Evolutionary conservation across 1,284 basidiomycete genomes (phyloP).

Genomic region (Sphaerobolus stellatus): DNA sequence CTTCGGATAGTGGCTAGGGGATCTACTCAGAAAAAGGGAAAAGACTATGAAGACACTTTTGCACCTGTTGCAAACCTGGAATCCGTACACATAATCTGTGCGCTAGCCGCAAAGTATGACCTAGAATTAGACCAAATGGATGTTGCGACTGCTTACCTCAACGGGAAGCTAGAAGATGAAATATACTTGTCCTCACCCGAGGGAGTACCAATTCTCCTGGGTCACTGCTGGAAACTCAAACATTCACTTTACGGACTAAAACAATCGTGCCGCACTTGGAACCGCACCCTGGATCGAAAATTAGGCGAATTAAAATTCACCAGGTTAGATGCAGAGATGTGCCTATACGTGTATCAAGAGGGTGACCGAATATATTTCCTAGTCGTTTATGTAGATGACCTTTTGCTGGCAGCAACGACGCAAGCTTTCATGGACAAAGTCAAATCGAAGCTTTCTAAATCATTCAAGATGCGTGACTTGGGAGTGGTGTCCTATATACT

Average conservation of each 20-base stretch:
- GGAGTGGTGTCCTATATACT: constrained; percentile 14
- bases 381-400: constrained; percentile 7
- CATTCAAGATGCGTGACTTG: constrained; percentile 5
- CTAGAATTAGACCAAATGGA: too few species aligned
- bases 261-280: constrained; percentile 9
- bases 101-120: too few species aligned
- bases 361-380: neutral
- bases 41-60: constrained; percentile 42
- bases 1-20: constrained; percentile 38
- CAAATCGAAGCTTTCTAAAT: neutral
- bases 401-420: constrained; percentile 5
- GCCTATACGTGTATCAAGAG: constrained; percentile 5
- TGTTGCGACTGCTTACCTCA: constrained; percentile 47
- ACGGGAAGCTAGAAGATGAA: constrained; percentile 35
- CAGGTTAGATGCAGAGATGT: constrained; percentile 1
- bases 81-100: too few species aligned
- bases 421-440: neutral
- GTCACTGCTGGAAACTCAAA: constrained; percentile 5
- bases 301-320: constrained; percentile 8
- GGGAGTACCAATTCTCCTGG: too few species aligned
- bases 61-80: constrained; percentile 39
- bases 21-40: constrained; percentile 37
- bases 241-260: constrained; percentile 8
- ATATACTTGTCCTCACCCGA: too few species aligned
- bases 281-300: constrained; percentile 1